Evolutionary conservation across 2,329 filamentous ascomycete species (phyloP), one percentile per base, ranked within the genome.

Genomic region (Teratosphaeria epicoccoides): DNA sequence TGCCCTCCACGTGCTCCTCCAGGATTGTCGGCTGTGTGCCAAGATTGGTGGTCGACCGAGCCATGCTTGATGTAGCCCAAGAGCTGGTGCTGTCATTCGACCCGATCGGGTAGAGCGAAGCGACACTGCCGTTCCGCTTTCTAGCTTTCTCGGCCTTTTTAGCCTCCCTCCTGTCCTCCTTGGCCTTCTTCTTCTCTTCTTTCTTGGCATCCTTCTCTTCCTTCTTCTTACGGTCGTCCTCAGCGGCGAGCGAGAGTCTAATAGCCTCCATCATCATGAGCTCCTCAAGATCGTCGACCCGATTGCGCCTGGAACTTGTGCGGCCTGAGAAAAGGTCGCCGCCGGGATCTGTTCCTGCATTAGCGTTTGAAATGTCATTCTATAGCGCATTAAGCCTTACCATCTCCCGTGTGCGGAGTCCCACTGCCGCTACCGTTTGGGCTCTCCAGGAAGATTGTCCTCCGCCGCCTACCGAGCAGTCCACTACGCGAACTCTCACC

Each of bases 261-360:
- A 98, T 94, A 0, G 93, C 93, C 68, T 98, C 93, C 77, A 93
- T 88, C 76, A 97, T 89, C 93, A 98, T 98, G 75, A 98, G 87
- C 47, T 95, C 91, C 66, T 98, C 93, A 0, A 97, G 77, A 60
- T 97, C 90, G 22, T 94, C 88, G 65, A 94, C 81, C 25, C 88
- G 78, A 51, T 70, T 79, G 55, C 81, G 73, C 54, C 83, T 72
- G 29, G 78, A 79, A 59, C 75, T 78, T 17, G 69, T 67, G 6
- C 77, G 69, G 12, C 67, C 71, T 26, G 68, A 62, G 28, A 63
- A 65, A 5, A 71, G 53, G 52, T 71, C 71, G 49, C 51, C 64
- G 51, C 65, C 54, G 24, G 55, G 55, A 28, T 60, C 55, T 55
- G 40, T 11, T 9, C 20, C 11, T n/a, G 23, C 23, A 17, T 46